Evolutionary conservation across 495 filamentous ascomycete species (phyloP), one percentile per base, ranked within the genome.

Genomic region (Lepidopterella palustris): DNA sequence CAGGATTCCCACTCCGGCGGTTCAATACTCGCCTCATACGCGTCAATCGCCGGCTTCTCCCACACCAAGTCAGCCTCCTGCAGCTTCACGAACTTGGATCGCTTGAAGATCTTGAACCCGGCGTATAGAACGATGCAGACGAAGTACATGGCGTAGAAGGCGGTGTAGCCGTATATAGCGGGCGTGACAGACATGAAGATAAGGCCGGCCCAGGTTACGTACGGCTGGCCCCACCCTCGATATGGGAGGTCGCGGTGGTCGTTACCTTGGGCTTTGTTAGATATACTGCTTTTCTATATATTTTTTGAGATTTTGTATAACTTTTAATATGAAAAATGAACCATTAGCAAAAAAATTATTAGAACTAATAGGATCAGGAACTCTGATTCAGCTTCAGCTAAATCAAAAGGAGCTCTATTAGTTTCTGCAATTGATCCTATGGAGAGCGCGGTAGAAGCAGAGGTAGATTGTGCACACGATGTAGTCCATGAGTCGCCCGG

Each of bases 1-100:
- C 55, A 47, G 40, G n/a, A n/a, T n/a, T n/a, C n/a, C n/a, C n/a
- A n/a, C n/a, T n/a, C n/a, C n/a, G 62, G 62, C 25, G 58, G 29
- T 5, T 65, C 62, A 31, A 65, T 65, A 26, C 62, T 61, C 24
- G 58, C 58, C 53, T 65, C 62, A 58, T 65, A 65, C 21, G 53
- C 58, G 50, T 65, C 62, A 48, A 70, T 68, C 24, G 50, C 40
- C 9, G 77, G 76, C 53, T 68, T 68, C 25, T 65, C 62, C 62
- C 62, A 65, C 5, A 65, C 58, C 27, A 66, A 50, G 59, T 66
- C 63, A 29, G 63, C 63, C 42, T 66, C 63, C 13, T 40, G 26
- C 3, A 55, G 25, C 55, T 59, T 66, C 18, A 66, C 55, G 20
- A 66, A 66, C 42, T 58, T 58, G 10, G 27, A 54, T 20, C 63